Percentiles rank a stretch among this genome's conserved stretches.
These are phyloP conservation scores for Aspergillus sp. DNA, from an alignment of 2,329 filamentous ascomycete genomes.

Conservation along the genomic window DNA sequence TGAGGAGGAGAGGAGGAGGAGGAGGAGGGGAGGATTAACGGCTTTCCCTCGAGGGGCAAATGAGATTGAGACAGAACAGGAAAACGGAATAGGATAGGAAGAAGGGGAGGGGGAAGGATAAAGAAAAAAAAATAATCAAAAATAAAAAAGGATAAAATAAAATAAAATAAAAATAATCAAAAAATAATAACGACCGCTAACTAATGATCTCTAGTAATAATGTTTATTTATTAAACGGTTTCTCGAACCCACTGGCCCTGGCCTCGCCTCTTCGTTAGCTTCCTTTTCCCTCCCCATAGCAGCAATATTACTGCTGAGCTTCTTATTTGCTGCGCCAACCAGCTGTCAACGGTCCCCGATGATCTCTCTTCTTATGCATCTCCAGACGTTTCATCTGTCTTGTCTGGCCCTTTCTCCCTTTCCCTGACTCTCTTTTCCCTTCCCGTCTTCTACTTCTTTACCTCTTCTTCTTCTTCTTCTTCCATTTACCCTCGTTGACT, in stretches of 20 bases:
- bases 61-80: no score
- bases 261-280: conserved; percentile 20
- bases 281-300: conserved; percentile 13
- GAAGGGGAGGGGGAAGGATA: no score
- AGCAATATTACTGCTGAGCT: conserved; percentile 19
- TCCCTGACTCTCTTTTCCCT: conserved; percentile 16
- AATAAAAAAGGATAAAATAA: conserved; percentile 11
- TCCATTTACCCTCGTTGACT: not conserved
- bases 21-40: not conserved
- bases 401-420: conserved; percentile 12
- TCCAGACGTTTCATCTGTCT: conserved; percentile 26
- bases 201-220: conserved; percentile 11
- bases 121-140: not conserved
- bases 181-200: conserved; percentile 10
- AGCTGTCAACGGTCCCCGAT: conserved; percentile 27
- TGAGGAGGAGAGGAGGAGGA: no score
- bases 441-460: conserved; percentile 6
- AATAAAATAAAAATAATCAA: conserved; percentile 15
- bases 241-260: conserved; percentile 22
- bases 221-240: conserved; percentile 17
- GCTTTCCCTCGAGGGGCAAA: not conserved
- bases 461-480: not conserved
- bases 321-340: conserved; percentile 25
- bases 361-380: conserved; percentile 28
- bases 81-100: not conserved